Evolutionary conservation across 2,329 filamentous ascomycete genomes (phyloP).

Genomic region (Fusarium pseudonygamai): DNA sequence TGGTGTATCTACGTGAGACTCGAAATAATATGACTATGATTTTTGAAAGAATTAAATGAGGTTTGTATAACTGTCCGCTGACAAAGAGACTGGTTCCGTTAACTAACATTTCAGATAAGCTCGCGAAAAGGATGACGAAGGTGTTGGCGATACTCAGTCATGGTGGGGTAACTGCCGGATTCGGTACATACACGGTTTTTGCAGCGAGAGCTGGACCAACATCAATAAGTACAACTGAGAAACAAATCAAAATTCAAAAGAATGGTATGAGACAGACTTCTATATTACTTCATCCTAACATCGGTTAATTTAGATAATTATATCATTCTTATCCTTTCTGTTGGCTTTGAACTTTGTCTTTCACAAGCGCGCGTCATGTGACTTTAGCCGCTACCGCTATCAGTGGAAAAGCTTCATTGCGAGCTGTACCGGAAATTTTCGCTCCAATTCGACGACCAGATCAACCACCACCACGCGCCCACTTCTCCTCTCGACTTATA

Average conservation of each 20-base stretch:
- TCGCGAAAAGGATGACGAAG: conserved; percentile 15
- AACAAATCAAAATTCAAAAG: background rate
- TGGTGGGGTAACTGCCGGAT: conserved; percentile 22
- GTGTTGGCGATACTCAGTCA: conserved; percentile 27
- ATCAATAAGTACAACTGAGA: background rate
- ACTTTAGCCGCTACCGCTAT: conserved; percentile 28
- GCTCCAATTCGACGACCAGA: conserved; percentile 17
- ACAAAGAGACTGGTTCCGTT: background rate
- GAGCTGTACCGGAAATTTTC: conserved; percentile 39
- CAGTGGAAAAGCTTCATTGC: conserved; percentile 28
- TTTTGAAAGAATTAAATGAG: background rate
- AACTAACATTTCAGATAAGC: background rate
- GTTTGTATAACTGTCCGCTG: background rate
- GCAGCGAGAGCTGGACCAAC: background rate
- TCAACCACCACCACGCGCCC: conserved; percentile 8
- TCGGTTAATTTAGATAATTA: fast-evolving
- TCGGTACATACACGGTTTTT: background rate
- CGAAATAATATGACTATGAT: background rate
- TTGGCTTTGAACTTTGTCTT: background rate
- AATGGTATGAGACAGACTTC: background rate
- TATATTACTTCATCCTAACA: background rate
- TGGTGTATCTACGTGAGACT: background rate
- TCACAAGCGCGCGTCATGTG: conserved; percentile 40
- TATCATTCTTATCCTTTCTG: fast-evolving
- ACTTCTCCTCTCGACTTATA: conserved; percentile 11